phyloP scores from a whole-genome alignment of 176 grass and related monocot species.

The Rhynchospora pubera region DNA sequence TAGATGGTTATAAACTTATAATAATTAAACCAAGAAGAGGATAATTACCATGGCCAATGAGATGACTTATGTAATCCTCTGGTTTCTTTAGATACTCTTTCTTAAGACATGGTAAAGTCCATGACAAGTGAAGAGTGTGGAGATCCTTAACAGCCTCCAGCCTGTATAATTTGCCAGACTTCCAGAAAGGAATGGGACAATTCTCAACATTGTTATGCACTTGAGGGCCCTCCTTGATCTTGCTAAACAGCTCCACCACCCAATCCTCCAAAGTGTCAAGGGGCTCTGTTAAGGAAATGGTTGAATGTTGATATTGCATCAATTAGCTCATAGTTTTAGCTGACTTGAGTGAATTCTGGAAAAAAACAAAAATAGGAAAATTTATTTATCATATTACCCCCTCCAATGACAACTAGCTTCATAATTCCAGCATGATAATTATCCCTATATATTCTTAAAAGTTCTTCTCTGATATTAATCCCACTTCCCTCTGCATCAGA shows the following conservation, averaged over 20 bases:
- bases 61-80: slow-evolving; percentile 83
- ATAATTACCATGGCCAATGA: slow-evolving; percentile 92
- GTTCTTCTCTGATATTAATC: slow-evolving; percentile 83
- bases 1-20: neutral
- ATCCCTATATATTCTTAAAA: slow-evolving; percentile 60
- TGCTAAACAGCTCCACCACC: slow-evolving; percentile 83
- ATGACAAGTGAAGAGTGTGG: slow-evolving; percentile 65
- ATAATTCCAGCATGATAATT: slow-evolving; percentile 84
- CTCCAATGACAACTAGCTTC: slow-evolving; percentile 90
- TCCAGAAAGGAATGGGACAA: slow-evolving; percentile 62
- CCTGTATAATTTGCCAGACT: slow-evolving; percentile 71
- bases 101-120: slow-evolving; percentile 91
- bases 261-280: slow-evolving; percentile 78
- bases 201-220: slow-evolving; percentile 47
- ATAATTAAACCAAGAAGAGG: slow-evolving; percentile 8
- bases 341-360: slow-evolving; percentile 3
- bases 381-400: slow-evolving; percentile 37
- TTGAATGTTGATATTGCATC: slow-evolving; percentile 4
- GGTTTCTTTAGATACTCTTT: slow-evolving; percentile 96
- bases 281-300: slow-evolving; percentile 56
- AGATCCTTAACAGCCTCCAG: slow-evolving; percentile 95
- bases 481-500: slow-evolving; percentile 73
- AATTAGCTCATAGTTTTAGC: neutral
- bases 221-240: slow-evolving; percentile 65
- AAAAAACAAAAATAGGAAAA: slow-evolving; percentile 2